A percentile compares a stretch with the other conserved stretches of the same genome.
Evolutionary conservation across 2,329 filamentous ascomycete genomes (phyloP).

Genomic region (Aureobasidium namibiae): DNA sequence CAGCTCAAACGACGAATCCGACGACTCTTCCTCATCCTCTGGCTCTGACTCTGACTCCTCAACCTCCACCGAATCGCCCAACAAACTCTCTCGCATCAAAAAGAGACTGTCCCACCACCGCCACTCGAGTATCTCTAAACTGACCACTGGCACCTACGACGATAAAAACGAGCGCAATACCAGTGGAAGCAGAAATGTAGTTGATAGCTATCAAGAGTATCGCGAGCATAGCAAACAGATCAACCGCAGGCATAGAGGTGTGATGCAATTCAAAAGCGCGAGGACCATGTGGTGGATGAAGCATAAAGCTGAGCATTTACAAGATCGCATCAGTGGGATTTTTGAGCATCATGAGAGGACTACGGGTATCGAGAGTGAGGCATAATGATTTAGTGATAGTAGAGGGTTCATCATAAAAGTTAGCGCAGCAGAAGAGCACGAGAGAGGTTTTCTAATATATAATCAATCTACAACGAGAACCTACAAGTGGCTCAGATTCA

Average conservation of each 20-base stretch:
- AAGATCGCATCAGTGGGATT: constrained; percentile 34
- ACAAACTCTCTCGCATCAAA: not conserved
- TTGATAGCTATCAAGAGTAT: constrained; percentile 51
- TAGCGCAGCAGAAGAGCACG: not conserved
- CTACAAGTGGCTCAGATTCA: too few species aligned
- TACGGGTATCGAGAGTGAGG: constrained; percentile 59
- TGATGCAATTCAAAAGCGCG: constrained; percentile 65
- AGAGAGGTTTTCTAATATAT: not conserved
- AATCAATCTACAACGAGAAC: too few species aligned
- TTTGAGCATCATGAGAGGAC: constrained; percentile 54
- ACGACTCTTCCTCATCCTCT: constrained; percentile 4
- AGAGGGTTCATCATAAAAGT: not conserved
- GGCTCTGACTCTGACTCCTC: too few species aligned
- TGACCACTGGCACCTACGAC: constrained; percentile 13
- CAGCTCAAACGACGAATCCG: not conserved
- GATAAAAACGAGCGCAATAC: constrained; percentile 3
- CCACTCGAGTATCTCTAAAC: constrained; percentile 8
- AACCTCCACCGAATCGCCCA: not conserved
- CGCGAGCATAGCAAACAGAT: constrained; percentile 50
- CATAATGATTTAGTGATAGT: constrained; percentile 33
- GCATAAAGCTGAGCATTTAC: constrained; percentile 47
- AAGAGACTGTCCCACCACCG: not conserved
- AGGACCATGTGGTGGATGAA: constrained; percentile 50
- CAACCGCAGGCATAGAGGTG: constrained; percentile 57
- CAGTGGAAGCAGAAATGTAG: constrained; percentile 29